A percentile compares a stretch with the other conserved stretches of the same genome.
These are phyloP conservation scores for Rutstroemia sp. DNA, from an alignment of 2,329 filamentous ascomycete genomes.

Conservation along the genomic window DNA sequence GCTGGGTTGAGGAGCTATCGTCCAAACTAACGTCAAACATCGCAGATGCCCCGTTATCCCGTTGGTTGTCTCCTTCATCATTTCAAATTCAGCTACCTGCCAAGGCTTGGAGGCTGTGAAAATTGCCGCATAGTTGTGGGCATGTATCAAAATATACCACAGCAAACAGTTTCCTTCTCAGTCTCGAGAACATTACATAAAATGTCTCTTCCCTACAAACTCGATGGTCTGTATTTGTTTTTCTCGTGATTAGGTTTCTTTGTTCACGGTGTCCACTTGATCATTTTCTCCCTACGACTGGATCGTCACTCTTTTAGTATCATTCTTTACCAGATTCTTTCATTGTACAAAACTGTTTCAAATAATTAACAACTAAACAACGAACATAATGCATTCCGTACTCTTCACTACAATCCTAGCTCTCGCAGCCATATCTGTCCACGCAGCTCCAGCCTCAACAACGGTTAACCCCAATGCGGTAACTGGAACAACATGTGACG, in stretches of 20 bases:
- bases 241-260: not conserved
- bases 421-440: not conserved
- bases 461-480: constrained; percentile 27
- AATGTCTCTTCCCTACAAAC: not conserved
- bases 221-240: not conserved
- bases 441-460: constrained; percentile 6
- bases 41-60: not conserved
- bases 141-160: not conserved
- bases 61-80: not conserved
- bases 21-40: not conserved
- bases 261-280: not conserved
- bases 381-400: not conserved
- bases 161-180: not conserved
- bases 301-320: not conserved
- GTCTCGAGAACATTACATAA: not conserved
- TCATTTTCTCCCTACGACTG: not conserved
- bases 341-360: not conserved
- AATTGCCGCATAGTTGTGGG: not conserved
- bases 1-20: not conserved
- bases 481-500: constrained; percentile 29
- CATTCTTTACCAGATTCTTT: not conserved
- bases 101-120: not conserved
- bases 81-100: not conserved
- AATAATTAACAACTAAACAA: not conserved
- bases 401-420: not conserved